Percentiles rank a stretch among this genome's conserved stretches.
These are phyloP conservation scores for Fusarium nodosum DNA, from an alignment of 2,329 filamentous ascomycete species.

Conservation along the genomic window DNA sequence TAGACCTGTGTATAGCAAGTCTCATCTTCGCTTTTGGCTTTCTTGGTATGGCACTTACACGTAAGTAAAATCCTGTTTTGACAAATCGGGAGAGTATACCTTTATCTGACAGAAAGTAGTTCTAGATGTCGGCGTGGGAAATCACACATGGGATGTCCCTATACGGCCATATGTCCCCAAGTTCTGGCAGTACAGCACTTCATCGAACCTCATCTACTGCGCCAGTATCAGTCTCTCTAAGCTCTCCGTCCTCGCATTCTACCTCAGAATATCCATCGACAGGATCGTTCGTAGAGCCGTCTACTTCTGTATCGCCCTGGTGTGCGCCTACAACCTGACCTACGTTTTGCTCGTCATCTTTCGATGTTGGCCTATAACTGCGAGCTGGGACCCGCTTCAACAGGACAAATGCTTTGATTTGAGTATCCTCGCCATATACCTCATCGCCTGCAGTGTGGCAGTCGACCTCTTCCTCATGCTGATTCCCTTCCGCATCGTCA, in stretches of 20 bases:
- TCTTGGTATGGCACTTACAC: constrained; percentile 40
- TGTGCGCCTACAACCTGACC: constrained; percentile 57
- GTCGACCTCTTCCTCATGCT: constrained; percentile 62
- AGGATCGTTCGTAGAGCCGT: constrained; percentile 43
- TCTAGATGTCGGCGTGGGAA: constrained; percentile 45
- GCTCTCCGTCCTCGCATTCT: constrained; percentile 61
- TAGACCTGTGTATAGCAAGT: constrained; percentile 47
- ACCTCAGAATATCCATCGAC: constrained; percentile 57
- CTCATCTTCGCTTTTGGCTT: constrained; percentile 47
- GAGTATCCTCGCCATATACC: constrained; percentile 50
- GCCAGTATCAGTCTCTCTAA: constrained; percentile 58
- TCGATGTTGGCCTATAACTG: constrained; percentile 59
- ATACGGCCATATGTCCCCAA: constrained; percentile 39
- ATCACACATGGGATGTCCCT: constrained; percentile 51
- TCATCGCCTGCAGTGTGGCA: constrained; percentile 57
- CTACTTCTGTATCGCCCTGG: constrained; percentile 51
- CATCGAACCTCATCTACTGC: constrained; percentile 60
- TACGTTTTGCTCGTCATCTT: constrained; percentile 57
- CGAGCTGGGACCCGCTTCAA: constrained; percentile 58
- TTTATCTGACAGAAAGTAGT: constrained; percentile 35
- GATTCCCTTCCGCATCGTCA: constrained; percentile 60
- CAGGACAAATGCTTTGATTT: constrained; percentile 58
- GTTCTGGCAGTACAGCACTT: constrained; percentile 52
- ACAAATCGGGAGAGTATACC: fast-evolving
- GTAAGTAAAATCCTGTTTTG: constrained; percentile 28